A percentile compares a stretch with the other conserved stretches of the same genome.
Evolutionary conservation across 139 green algal genomes (phyloP).

Genomic region (Chlamydomonas incerta): DNA sequence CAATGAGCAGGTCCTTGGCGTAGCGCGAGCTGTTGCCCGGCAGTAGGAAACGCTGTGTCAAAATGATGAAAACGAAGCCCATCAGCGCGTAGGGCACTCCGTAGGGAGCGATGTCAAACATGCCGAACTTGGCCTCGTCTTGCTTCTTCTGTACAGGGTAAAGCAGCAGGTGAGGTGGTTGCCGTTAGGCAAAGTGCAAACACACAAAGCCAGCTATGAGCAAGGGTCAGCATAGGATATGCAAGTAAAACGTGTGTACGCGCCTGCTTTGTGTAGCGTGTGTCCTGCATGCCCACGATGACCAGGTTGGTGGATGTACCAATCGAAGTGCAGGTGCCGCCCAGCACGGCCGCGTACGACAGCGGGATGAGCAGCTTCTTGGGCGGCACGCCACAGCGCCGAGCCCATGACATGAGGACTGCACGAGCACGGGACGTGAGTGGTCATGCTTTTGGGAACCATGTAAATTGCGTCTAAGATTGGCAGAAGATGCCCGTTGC

Average conservation of each 20-base stretch:
- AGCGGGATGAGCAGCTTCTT: constrained; percentile 80
- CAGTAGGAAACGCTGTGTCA: constrained; percentile 21
- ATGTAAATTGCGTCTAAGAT: too few species aligned
- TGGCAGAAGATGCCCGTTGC: too few species aligned
- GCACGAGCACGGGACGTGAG: too few species aligned
- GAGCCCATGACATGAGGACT: constrained; percentile 60
- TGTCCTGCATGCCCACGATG: constrained; percentile 54
- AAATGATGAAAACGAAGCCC: neutral
- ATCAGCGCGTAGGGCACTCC: constrained; percentile 52
- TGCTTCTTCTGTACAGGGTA: too few species aligned
- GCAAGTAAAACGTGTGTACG: too few species aligned
- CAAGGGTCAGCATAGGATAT: too few species aligned
- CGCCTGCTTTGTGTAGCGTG: neutral
- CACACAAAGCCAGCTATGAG: too few species aligned
- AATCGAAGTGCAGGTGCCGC: constrained; percentile 82
- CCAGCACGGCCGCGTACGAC: constrained; percentile 77
- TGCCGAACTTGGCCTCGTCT: neutral
- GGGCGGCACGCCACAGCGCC: neutral
- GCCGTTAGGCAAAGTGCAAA: too few species aligned
- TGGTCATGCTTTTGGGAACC: too few species aligned
- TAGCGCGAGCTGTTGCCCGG: constrained; percentile 11
- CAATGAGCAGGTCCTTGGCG: constrained; percentile 57
- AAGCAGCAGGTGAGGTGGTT: too few species aligned
- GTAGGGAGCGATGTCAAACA: constrained; percentile 71
- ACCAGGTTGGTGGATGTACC: constrained; percentile 88